These are phyloP conservation scores for Boletus bicolor DNA, from an alignment of 768 basidiomycete genomes.

Conservation along the genomic window DNA sequence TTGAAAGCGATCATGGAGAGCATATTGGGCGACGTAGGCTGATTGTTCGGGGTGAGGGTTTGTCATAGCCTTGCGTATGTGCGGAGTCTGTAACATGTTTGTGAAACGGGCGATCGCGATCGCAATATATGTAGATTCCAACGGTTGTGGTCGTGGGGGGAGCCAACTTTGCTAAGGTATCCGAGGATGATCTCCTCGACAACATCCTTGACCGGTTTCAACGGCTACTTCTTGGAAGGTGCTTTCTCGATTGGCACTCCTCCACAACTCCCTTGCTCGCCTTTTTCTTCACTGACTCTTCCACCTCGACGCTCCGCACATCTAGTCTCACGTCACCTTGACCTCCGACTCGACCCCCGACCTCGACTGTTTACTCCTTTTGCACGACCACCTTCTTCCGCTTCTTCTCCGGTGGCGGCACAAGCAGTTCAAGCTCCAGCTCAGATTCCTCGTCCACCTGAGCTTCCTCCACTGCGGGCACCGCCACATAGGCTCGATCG, in stretches of 20 bases:
- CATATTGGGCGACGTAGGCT: conserved; percentile 85
- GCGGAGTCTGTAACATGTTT: conserved; percentile 84
- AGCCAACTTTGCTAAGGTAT: conserved; percentile 43
- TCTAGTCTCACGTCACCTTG: conserved; percentile 39
- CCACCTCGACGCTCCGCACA: conserved; percentile 40
- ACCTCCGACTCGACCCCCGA: conserved; percentile 41
- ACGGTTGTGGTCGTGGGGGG: conserved; percentile 49
- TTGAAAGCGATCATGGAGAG: no score
- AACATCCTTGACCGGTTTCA: conserved; percentile 33
- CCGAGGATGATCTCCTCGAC: conserved; percentile 54
- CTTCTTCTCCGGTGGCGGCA: conserved; percentile 55
- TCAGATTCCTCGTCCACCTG: conserved; percentile 32
- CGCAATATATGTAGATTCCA: conserved; percentile 34
- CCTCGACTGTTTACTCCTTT: conserved; percentile 35
- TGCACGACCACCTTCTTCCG: conserved; percentile 46
- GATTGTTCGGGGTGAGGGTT: conserved; percentile 93
- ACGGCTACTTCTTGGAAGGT: conserved; percentile 33
- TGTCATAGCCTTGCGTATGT: conserved; percentile 93
- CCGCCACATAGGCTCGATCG: conserved; percentile 32
- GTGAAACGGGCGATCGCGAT: conserved; percentile 50
- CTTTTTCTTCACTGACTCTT: conserved; percentile 28
- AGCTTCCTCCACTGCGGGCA: conserved; percentile 21
- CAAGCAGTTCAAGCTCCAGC: conserved; percentile 31
- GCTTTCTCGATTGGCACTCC: conserved; percentile 35
- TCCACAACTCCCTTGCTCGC: conserved; percentile 33